A percentile compares a stretch with the other conserved stretches of the same genome.
These are phyloP conservation scores for Cryptosporidium sp. DNA, from an alignment of 169 alveolate genomes.

Conservation along the genomic window DNA sequence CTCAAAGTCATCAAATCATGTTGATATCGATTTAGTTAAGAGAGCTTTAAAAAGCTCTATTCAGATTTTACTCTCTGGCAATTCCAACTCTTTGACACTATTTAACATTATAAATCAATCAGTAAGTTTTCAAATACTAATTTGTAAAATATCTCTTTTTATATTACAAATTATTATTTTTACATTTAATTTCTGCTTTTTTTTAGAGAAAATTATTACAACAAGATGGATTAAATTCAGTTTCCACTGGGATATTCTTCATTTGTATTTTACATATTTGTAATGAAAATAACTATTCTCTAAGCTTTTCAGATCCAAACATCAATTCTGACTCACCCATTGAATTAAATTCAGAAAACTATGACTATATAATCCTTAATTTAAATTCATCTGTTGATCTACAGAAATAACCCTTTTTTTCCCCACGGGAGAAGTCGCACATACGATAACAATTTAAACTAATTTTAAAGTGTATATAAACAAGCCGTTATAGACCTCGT, in stretches of 20 bases:
- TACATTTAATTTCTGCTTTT: not conserved
- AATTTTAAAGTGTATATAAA: too few species aligned
- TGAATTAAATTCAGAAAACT: not conserved
- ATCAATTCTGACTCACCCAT: not conserved
- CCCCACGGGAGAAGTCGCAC: not conserved
- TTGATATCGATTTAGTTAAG: conserved; percentile 32
- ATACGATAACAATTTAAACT: too few species aligned
- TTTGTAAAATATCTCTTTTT: not conserved
- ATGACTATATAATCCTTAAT: not conserved
- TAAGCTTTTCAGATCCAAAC: not conserved
- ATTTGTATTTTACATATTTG: conserved; percentile 62
- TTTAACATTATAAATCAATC: conserved; percentile 9
- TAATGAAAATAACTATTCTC: conserved; percentile 36
- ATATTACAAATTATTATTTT: not conserved
- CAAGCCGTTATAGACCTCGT: too few species aligned
- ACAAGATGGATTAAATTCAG: not conserved
- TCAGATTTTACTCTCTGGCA: not conserved
- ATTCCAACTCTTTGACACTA: conserved; percentile 6
- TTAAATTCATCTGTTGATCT: not conserved
- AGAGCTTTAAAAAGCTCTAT: conserved; percentile 3
- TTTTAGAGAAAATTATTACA: conserved; percentile 14
- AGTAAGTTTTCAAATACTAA: conserved; percentile 8
- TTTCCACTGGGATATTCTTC: conserved; percentile 38
- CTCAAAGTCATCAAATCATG: conserved; percentile 15
- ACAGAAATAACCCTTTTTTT: not conserved